Evolutionary conservation across 768 basidiomycete species (phyloP).

Genomic region (Trametes maxima): DNA sequence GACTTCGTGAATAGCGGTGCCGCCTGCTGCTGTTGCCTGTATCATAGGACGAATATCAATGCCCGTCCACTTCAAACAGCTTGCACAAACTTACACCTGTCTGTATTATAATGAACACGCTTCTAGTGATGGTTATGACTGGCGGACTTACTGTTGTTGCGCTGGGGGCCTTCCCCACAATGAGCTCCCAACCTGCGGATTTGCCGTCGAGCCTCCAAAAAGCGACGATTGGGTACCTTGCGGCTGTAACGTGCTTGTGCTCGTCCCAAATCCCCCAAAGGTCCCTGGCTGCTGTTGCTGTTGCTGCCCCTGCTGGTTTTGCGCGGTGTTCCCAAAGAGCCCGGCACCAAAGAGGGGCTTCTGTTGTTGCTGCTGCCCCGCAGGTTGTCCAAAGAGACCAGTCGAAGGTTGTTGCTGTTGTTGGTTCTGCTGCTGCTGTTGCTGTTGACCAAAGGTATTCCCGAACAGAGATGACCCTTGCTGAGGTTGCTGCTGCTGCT

Average conservation of each 20-base stretch:
- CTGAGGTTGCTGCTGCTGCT: conserved; percentile 29
- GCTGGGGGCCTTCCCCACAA: conserved; percentile 23
- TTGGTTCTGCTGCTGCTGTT: conserved; percentile 31
- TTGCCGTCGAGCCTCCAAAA: conserved; percentile 14
- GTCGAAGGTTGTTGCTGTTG: conserved; percentile 3
- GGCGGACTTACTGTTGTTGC: conserved; percentile 26
- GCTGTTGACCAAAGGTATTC: conserved; percentile 29
- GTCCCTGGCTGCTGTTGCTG: conserved; percentile 32
- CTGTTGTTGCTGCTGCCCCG: conserved; percentile 37
- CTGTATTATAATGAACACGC: neutral
- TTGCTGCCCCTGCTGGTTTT: conserved; percentile 26
- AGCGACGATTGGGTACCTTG: conserved; percentile 16
- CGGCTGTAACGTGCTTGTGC: conserved; percentile 21
- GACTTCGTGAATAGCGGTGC: conserved; percentile 50
- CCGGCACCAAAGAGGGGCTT: conserved; percentile 11
- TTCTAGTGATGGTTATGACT: neutral
- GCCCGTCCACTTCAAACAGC: neutral
- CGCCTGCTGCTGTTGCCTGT: conserved; percentile 21
- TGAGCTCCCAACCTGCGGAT: conserved; percentile 7
- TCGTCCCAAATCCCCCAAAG: conserved; percentile 16
- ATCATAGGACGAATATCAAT: neutral
- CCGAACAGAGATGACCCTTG: conserved; percentile 27
- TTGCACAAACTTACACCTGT: neutral
- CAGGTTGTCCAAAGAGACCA: conserved; percentile 32
- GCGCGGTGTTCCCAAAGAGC: conserved; percentile 39